These are phyloP conservation scores for Ascochyta clinopodiicola DNA, from an alignment of 2,329 filamentous ascomycete genomes.

Conservation along the genomic window DNA sequence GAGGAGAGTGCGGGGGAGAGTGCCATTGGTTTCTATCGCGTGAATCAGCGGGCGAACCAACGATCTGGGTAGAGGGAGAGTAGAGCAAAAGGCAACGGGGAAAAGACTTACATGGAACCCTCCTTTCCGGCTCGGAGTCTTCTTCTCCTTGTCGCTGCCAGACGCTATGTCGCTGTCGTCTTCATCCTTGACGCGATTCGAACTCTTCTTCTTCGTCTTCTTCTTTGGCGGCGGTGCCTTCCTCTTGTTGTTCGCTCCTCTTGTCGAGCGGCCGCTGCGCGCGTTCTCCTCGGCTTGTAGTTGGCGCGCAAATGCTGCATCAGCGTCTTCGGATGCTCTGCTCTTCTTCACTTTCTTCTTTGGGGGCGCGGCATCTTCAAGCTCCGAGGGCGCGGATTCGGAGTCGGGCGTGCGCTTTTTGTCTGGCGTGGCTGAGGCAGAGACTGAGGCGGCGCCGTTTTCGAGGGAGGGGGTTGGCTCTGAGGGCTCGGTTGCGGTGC, in stretches of 20 bases:
- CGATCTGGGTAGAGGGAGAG: neutral
- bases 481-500: conserved; percentile 29
- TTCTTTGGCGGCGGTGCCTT: conserved; percentile 66
- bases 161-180: conserved; percentile 80
- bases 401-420: conserved; percentile 53
- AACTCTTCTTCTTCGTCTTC: conserved; percentile 73
- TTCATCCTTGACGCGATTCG: conserved; percentile 74
- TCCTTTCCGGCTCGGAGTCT: conserved; percentile 76
- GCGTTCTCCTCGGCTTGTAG: conserved; percentile 93
- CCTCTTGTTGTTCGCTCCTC: conserved; percentile 68
- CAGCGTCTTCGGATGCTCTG: conserved; percentile 76
- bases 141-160: conserved; percentile 66
- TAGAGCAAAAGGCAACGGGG: neutral
- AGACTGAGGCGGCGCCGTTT: conserved; percentile 37
- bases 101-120: conserved; percentile 77
- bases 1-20: conserved; percentile 74
- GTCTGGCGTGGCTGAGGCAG: conserved; percentile 35
- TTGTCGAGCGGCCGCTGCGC: conserved; percentile 69
- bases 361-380: conserved; percentile 50
- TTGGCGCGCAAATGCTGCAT: conserved; percentile 84
- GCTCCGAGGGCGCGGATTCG: conserved; percentile 52
- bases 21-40: conserved; percentile 70
- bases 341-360: conserved; percentile 68
- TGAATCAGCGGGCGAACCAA: conserved; percentile 5
- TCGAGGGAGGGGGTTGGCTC: conserved; percentile 50